Evolutionary conservation across 768 basidiomycete genomes (phyloP).

Genomic region (Tricholoma hemisulphureum): DNA sequence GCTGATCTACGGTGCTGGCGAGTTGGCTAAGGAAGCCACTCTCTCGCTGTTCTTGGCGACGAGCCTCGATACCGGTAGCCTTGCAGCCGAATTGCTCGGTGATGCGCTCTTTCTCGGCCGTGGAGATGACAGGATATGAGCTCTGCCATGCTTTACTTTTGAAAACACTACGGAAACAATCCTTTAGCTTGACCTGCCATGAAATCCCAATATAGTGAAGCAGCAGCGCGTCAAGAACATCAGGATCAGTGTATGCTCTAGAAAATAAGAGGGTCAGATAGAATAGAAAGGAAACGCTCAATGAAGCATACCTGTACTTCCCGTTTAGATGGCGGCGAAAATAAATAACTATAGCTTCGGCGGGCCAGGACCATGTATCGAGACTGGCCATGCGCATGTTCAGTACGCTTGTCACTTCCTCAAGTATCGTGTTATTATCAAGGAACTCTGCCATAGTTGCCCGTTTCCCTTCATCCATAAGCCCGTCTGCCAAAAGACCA

Average conservation of each 20-base stretch:
- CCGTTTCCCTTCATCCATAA: constrained; percentile 40
- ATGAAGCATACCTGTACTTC: constrained; percentile 37
- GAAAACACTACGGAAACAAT: constrained; percentile 28
- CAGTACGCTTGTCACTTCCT: constrained; percentile 43
- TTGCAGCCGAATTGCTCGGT: constrained; percentile 19
- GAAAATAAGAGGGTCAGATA: neutral
- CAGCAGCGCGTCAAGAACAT: constrained; percentile 44
- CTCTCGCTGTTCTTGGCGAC: constrained; percentile 25
- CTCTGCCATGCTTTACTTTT: constrained; percentile 38
- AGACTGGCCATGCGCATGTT: constrained; percentile 44
- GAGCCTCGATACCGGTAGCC: constrained; percentile 20
- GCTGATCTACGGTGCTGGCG: constrained; percentile 13
- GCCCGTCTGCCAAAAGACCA: constrained; percentile 34
- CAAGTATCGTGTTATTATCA: constrained; percentile 35
- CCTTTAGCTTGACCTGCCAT: constrained; percentile 41
- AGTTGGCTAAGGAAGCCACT: constrained; percentile 37
- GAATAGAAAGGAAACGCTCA: neutral
- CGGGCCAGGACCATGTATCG: constrained; percentile 43
- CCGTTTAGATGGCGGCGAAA: constrained; percentile 48
- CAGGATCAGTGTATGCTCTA: constrained; percentile 47
- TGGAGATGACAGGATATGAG: constrained; percentile 13
- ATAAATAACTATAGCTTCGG: constrained; percentile 39
- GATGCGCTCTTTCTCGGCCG: constrained; percentile 17
- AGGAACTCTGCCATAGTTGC: constrained; percentile 41
- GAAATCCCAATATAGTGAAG: constrained; percentile 42